Percentiles rank a stretch among this genome's conserved stretches.
Evolutionary conservation across 2,329 filamentous ascomycete species (phyloP).

Genomic region (Fusarium dimerum): DNA sequence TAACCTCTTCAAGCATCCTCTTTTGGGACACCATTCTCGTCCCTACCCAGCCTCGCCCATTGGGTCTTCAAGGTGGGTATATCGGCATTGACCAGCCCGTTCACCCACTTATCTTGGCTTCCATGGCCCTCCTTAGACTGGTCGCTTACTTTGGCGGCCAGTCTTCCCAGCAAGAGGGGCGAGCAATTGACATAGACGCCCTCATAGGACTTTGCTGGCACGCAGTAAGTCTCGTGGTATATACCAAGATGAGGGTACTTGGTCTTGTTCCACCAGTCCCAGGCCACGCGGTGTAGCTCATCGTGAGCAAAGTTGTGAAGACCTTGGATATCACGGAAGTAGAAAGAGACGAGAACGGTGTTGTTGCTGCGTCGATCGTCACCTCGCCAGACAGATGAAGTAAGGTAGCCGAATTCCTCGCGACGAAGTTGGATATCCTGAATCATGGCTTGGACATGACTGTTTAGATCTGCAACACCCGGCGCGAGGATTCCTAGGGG

Average conservation of each 20-base stretch:
- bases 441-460: slow-evolving; percentile 42
- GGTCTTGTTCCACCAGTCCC: slow-evolving; percentile 50
- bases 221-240: slow-evolving; percentile 56
- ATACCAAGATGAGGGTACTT: slow-evolving; percentile 46
- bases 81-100: slow-evolving; percentile 36
- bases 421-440: slow-evolving; percentile 35
- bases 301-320: slow-evolving; percentile 55
- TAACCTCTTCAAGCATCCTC: slow-evolving; percentile 5
- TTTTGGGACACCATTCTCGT: slow-evolving; percentile 20
- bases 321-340: slow-evolving; percentile 51
- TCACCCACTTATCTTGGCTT: slow-evolving; percentile 32
- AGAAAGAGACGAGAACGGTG: slow-evolving; percentile 47
- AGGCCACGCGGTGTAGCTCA: slow-evolving; percentile 46
- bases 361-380: slow-evolving; percentile 40
- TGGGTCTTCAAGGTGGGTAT: slow-evolving; percentile 36
- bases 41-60: slow-evolving; percentile 33
- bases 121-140: slow-evolving; percentile 1
- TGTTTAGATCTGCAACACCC: slow-evolving; percentile 40
- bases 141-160: slow-evolving; percentile 24
- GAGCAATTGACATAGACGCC: slow-evolving; percentile 49
- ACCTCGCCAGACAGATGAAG: slow-evolving; percentile 42
- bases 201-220: slow-evolving; percentile 49
- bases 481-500: slow-evolving; percentile 52
- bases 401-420: slow-evolving; percentile 49
- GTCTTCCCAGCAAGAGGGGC: slow-evolving; percentile 38